Percentiles rank a stretch among this genome's conserved stretches.
Evolutionary conservation across 371 early-diverging fungal genomes (phyloP).

Genomic region (Mucor indicus): DNA sequence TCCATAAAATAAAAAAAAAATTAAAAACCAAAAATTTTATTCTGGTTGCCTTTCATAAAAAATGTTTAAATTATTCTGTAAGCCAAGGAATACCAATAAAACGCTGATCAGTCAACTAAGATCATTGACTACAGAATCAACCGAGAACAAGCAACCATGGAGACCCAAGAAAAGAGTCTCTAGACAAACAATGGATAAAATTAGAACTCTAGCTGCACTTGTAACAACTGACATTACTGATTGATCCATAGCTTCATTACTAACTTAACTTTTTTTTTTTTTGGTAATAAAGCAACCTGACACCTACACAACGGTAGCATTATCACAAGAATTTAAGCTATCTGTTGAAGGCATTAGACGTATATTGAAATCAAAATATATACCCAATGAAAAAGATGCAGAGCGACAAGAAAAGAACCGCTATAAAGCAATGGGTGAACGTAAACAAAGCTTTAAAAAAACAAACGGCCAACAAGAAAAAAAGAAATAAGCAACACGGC

Average conservation of each 20-base stretch:
- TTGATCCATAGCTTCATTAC: too few relatives aligned
- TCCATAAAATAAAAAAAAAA: too few relatives aligned
- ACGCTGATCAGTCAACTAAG: too few relatives aligned
- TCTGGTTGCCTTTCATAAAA: too few relatives aligned
- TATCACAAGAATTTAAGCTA: constrained; percentile 27
- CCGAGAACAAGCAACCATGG: constrained; percentile 5
- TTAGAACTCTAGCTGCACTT: constrained; percentile 12
- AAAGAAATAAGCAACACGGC: too few relatives aligned
- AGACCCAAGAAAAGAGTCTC: constrained; percentile 29
- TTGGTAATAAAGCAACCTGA: constrained; percentile 30
- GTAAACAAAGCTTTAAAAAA: constrained; percentile 10
- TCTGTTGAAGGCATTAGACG: constrained; percentile 34
- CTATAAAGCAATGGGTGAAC: constrained; percentile 29
- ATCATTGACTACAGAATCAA: not conserved
- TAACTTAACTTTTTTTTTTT: too few relatives aligned
- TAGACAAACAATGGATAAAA: constrained; percentile 26
- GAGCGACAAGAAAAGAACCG: constrained; percentile 33
- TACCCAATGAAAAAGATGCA: constrained; percentile 14
- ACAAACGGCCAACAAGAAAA: too few relatives aligned
- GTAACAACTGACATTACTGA: constrained; percentile 16
- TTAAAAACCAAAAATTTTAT: too few relatives aligned
- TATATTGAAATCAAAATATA: constrained; percentile 34
- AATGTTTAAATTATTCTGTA: too few relatives aligned
- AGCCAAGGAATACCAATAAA: too few relatives aligned
- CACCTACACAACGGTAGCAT: constrained; percentile 7